phyloP scores from a whole-genome alignment of 257 asterid genomes.

The Orobanche coerulescens region DNA sequence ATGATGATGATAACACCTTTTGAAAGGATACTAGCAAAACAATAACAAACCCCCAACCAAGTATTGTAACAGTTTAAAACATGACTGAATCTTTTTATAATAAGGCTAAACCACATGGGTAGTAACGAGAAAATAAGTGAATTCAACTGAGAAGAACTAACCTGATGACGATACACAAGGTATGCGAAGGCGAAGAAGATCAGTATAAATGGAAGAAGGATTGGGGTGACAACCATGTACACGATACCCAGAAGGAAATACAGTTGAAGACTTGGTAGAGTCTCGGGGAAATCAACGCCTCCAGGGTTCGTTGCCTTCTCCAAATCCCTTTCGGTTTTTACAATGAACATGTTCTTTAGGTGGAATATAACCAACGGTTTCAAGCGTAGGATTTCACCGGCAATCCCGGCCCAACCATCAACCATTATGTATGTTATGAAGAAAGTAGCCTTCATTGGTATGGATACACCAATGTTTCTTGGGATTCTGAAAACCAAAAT shows the following conservation, averaged over 20 bases:
- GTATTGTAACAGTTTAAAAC: background rate
- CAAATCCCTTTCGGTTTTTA: conserved; percentile 85
- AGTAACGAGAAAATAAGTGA: background rate
- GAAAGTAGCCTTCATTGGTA: conserved; percentile 99
- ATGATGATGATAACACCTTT: no score
- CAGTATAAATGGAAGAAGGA: conserved; percentile 87
- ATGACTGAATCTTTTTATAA: background rate
- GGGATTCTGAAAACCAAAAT: conserved; percentile 66
- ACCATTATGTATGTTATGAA: conserved; percentile 89
- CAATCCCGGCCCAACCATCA: conserved; percentile 97
- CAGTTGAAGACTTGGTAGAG: conserved; percentile 79
- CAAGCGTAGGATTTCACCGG: conserved; percentile 78
- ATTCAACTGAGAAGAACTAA: conserved; percentile 21
- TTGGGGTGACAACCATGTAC: conserved; percentile 84
- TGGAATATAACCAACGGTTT: conserved; percentile 72
- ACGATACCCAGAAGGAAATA: conserved; percentile 88
- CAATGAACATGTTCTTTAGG: conserved; percentile 75
- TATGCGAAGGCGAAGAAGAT: conserved; percentile 89
- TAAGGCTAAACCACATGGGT: background rate
- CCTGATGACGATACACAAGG: conserved; percentile 97
- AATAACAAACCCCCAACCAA: background rate
- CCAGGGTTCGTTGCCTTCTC: conserved; percentile 84
- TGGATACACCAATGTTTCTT: conserved; percentile 87
- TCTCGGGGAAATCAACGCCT: conserved; percentile 66
- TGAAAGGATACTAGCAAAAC: background rate